Percentiles rank a stretch among this genome's conserved stretches.
Conservation (phyloP, 225 moss, liverwort and hornwort genomes). For the Thuidium tamariscinum region DNA sequence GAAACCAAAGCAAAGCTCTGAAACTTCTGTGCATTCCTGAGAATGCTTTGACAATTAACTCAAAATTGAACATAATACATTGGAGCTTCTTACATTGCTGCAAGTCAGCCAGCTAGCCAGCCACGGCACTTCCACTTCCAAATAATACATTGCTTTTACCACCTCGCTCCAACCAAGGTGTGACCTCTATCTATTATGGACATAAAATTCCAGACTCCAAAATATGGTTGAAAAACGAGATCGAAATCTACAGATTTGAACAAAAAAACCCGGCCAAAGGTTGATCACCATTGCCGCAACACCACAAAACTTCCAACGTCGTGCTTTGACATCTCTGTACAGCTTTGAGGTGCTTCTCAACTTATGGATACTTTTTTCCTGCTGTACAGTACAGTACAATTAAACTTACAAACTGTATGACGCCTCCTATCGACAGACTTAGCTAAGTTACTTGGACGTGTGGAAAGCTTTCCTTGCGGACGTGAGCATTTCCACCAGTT, state of each 20-base stretch:
- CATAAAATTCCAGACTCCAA: not conserved
- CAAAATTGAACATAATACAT: not conserved
- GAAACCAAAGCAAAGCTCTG: not conserved
- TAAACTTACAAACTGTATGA: no score
- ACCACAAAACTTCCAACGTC: not conserved
- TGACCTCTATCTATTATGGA: not conserved
- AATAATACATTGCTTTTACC: not conserved
- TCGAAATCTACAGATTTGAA: not conserved
- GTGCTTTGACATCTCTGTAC: not conserved
- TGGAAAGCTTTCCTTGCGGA: conserved; percentile 32
- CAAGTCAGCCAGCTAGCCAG: not conserved
- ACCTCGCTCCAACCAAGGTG: not conserved
- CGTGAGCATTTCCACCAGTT: conserved; percentile 65
- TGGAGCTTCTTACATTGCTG: not conserved
- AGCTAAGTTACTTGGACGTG: conserved; percentile 3
- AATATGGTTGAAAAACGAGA: not conserved
- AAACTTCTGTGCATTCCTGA: not conserved
- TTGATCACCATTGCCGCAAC: not conserved
- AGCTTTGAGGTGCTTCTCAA: not conserved
- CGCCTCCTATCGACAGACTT: not conserved
- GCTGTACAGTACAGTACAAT: not conserved
- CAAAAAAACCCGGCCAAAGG: not conserved
- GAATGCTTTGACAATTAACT: not conserved
- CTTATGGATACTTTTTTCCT: not conserved
- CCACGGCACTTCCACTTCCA: not conserved